Percentiles rank a stretch among this genome's conserved stretches.
Evolutionary conservation across 371 early-diverging fungal genomes (phyloP).

Genomic region (Rhizomucor pusillus): DNA sequence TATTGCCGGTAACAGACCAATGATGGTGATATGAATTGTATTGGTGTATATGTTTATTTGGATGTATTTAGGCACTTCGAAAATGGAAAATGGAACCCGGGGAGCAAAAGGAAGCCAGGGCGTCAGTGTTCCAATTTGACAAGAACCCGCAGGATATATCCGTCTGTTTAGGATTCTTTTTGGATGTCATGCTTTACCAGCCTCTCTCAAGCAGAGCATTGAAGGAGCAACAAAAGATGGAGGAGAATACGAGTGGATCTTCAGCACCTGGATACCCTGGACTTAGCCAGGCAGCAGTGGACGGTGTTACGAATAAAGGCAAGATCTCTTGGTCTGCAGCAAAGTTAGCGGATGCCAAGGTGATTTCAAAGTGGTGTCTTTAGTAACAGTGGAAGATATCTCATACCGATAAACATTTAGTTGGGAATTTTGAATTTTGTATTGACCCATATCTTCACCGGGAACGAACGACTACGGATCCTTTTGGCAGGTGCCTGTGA

Average conservation of each 20-base stretch:
- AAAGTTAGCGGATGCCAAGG: conserved; percentile 43
- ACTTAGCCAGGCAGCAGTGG: conserved; percentile 53
- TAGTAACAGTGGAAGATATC: neutral
- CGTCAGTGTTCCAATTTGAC: conserved; percentile 57
- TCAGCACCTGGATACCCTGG: conserved; percentile 19
- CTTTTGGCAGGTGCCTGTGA: conserved; percentile 66
- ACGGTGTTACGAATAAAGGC: conserved; percentile 61
- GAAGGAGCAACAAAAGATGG: neutral
- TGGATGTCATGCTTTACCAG: conserved; percentile 70
- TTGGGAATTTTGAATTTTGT: conserved; percentile 40
- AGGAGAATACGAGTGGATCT: conserved; percentile 6
- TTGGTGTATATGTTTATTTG: neutral
- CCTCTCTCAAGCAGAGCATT: conserved; percentile 18
- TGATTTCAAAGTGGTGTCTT: conserved; percentile 13
- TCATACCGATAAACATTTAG: conserved; percentile 4
- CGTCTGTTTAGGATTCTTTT: conserved; percentile 54
- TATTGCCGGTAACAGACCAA: conserved; percentile 52
- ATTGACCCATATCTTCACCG: conserved; percentile 41
- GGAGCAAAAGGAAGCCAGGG: conserved; percentile 39
- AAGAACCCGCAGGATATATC: conserved; percentile 51
- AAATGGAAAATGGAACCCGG: conserved; percentile 52
- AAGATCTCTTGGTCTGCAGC: conserved; percentile 62
- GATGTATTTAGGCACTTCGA: conserved; percentile 41
- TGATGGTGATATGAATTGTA: neutral
- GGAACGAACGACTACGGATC: conserved; percentile 56